These are phyloP conservation scores for Dunaliella primolecta DNA, from an alignment of 139 green algal genomes.

Conservation along the genomic window DNA sequence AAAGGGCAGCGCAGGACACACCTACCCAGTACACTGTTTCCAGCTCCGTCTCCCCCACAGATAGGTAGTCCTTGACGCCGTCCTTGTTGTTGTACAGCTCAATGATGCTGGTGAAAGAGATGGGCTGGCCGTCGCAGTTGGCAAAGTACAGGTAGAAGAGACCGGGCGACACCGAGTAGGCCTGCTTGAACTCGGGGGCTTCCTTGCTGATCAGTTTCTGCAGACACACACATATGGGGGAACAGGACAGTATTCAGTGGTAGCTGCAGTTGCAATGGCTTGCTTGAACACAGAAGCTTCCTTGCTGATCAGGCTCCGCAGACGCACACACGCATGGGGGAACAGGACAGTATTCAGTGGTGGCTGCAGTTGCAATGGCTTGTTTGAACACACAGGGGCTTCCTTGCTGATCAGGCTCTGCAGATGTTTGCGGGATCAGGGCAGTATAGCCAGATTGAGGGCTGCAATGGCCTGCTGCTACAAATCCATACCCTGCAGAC, in stretches of 20 bases:
- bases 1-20: background rate
- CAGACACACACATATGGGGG: background rate
- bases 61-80: slow-evolving; percentile 82
- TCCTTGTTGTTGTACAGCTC: slow-evolving; percentile 72
- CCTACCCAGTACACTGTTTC: slow-evolving; percentile 84
- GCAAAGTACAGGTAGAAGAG: slow-evolving; percentile 81
- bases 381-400: slow-evolving; percentile 25
- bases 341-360: background rate
- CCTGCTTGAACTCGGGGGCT: slow-evolving; percentile 27
- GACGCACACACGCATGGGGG: background rate
- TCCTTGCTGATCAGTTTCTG: slow-evolving; percentile 16
- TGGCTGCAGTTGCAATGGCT: background rate
- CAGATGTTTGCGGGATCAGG: background rate
- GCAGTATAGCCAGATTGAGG: background rate
- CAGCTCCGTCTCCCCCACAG: slow-evolving; percentile 83
- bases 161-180: slow-evolving; percentile 29
- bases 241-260: background rate
- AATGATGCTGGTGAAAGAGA: slow-evolving; percentile 64
- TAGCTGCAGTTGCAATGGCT: background rate
- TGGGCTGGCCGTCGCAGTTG: slow-evolving; percentile 76
- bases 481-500: too few relatives aligned
- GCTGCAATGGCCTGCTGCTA: too few relatives aligned
- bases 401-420: slow-evolving; percentile 16
- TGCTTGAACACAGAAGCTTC: slow-evolving; percentile 28
- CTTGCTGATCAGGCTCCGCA: slow-evolving; percentile 10